Percentiles rank a stretch among this genome's conserved stretches.
phyloP scores from a whole-genome alignment of 371 early-diverging fungal genomes.

The Parasitella parasitica region DNA sequence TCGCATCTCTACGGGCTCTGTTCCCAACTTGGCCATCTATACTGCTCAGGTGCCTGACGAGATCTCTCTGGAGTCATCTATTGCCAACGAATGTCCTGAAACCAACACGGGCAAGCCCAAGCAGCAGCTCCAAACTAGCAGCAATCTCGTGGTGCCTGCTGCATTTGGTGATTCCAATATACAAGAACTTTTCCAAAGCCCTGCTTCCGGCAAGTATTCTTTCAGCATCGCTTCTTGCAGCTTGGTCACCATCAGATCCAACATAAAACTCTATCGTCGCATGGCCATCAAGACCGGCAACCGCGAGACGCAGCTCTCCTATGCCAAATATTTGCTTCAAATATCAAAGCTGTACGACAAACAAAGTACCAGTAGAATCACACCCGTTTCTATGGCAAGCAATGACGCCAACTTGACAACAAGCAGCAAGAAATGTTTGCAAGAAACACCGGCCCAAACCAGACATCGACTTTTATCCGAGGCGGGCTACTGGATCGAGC shows the following conservation, averaged over 20 bases:
- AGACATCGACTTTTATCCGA: conserved; percentile 45
- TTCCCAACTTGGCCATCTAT: conserved; percentile 6
- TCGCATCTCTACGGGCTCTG: conserved; percentile 6
- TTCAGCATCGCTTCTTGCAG: conserved; percentile 45
- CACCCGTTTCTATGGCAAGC: neutral
- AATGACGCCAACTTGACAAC: neutral
- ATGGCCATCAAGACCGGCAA: conserved; percentile 76
- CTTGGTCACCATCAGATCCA: conserved; percentile 42
- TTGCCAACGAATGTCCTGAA: neutral
- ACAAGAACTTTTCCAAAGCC: neutral
- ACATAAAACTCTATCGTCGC: conserved; percentile 64
- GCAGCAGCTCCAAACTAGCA: neutral
- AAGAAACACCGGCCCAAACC: conserved; percentile 18
- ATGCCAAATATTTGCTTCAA: conserved; percentile 69
- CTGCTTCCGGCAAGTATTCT: neutral
- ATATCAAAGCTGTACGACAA: conserved; percentile 31
- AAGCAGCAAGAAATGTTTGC: neutral
- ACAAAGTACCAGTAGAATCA: neutral
- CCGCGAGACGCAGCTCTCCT: conserved; percentile 64
- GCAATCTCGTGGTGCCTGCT: neutral
- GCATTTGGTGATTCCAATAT: neutral
- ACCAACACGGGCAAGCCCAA: neutral
- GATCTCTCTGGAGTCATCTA: neutral
- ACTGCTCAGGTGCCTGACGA: conserved; percentile 7
- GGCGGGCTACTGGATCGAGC: conserved; percentile 74